Evolutionary conservation across 495 filamentous ascomycete species (phyloP).

Genomic region (Penicillium chermesinum): DNA sequence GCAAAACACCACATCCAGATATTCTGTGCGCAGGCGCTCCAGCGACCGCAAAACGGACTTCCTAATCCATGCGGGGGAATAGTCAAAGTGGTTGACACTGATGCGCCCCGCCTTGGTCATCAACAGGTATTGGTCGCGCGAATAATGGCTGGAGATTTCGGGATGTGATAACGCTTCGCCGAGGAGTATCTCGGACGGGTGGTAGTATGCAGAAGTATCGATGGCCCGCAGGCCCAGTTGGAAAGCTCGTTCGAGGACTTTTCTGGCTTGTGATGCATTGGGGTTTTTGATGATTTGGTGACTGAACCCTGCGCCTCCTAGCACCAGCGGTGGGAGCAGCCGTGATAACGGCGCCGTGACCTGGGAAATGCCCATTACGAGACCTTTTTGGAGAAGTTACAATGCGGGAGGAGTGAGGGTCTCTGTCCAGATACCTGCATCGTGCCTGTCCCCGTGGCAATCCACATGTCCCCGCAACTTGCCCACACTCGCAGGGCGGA

Average conservation of each 20-base stretch:
- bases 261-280: slow-evolving; percentile 57
- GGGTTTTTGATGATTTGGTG: slow-evolving; percentile 70
- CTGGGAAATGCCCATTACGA: slow-evolving; percentile 8
- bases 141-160: slow-evolving; percentile 43
- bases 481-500: not conserved
- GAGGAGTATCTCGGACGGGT: slow-evolving; percentile 74
- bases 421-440: not conserved
- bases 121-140: slow-evolving; percentile 47
- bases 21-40: slow-evolving; percentile 45
- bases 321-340: slow-evolving; percentile 47
- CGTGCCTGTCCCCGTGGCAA: not conserved
- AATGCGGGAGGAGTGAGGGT: not conserved
- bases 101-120: slow-evolving; percentile 60
- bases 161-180: slow-evolving; percentile 62
- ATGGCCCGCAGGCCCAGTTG: slow-evolving; percentile 68
- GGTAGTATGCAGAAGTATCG: slow-evolving; percentile 91
- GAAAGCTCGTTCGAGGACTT: slow-evolving; percentile 67
- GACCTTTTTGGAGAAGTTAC: no score
- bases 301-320: slow-evolving; percentile 86
- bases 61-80: slow-evolving; percentile 49
- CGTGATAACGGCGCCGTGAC: slow-evolving; percentile 9
- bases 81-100: slow-evolving; percentile 48
- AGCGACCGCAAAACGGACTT: slow-evolving; percentile 47
- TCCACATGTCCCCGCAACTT: not conserved
- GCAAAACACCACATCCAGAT: slow-evolving; percentile 62